These are phyloP conservation scores for Periconia digitata DNA, from an alignment of 2,329 filamentous ascomycete genomes.

Conservation along the genomic window DNA sequence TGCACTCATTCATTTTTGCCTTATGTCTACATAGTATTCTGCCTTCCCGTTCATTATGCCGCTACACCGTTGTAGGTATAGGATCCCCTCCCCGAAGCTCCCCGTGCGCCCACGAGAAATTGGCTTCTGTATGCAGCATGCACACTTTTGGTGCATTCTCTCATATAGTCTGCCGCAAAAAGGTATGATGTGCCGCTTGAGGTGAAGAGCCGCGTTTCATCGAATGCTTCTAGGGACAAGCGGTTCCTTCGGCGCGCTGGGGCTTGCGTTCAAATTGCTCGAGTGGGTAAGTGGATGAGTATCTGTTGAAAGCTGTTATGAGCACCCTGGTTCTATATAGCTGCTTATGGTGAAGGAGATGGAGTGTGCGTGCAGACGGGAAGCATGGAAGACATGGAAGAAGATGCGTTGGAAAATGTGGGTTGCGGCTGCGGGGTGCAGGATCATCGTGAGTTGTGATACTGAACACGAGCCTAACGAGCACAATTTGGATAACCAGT, in stretches of 20 bases:
- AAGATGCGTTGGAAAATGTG: conserved; percentile 2
- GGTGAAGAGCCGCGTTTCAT: neutral
- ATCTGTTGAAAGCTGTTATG: conserved; percentile 24
- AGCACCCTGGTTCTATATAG: conserved; percentile 21
- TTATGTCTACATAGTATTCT: neutral
- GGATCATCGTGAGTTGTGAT: neutral
- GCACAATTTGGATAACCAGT: too few species aligned
- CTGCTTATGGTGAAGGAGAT: conserved; percentile 2
- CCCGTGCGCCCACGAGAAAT: neutral
- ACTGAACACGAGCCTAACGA: neutral
- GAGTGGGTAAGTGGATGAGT: conserved; percentile 10
- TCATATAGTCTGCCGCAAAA: neutral
- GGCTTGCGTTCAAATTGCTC: conserved; percentile 9
- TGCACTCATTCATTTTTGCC: neutral
- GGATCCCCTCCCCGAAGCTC: neutral
- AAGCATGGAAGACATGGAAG: conserved; percentile 5
- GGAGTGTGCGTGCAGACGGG: conserved; percentile 3
- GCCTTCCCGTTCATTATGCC: neutral
- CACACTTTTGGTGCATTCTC: neutral
- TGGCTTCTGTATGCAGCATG: neutral
- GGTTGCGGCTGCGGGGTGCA: neutral
- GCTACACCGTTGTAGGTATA: neutral
- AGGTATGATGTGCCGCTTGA: neutral
- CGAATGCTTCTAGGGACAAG: neutral
- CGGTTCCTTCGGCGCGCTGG: neutral